A percentile compares a stretch with the other conserved stretches of the same genome.
Conservation (phyloP, 2,329 filamentous ascomycete species). For the Metarhizium album region DNA sequence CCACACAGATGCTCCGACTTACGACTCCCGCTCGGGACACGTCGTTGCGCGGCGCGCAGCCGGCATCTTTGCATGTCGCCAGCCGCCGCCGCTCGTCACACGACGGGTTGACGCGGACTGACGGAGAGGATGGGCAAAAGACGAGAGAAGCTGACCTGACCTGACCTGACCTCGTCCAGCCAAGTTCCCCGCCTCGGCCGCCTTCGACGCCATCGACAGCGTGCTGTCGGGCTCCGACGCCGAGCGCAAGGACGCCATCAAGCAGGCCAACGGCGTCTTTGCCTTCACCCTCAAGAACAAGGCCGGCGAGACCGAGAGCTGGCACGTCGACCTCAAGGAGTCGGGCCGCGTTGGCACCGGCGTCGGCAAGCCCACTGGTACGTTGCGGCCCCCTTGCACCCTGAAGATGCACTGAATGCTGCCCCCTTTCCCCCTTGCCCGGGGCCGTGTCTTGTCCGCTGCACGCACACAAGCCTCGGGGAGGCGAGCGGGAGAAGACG, state of each 20-base stretch:
- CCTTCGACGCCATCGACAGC: conserved; percentile 79
- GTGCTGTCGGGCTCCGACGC: conserved; percentile 57
- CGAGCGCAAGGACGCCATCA: conserved; percentile 79
- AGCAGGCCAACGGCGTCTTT: conserved; percentile 79
- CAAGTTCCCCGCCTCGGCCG: conserved; percentile 79
- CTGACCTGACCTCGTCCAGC: conserved; percentile 33
- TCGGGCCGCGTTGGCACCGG: conserved; percentile 75
- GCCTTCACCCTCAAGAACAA: conserved; percentile 88
- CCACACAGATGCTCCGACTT: no score
- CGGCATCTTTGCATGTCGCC: neutral
- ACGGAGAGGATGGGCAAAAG: no score
- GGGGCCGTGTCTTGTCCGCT: no score
- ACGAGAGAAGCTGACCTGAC: no score
- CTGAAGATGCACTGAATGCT: no score
- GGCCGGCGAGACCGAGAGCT: conserved; percentile 67
- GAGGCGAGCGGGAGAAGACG: neutral
- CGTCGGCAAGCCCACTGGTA: conserved; percentile 70
- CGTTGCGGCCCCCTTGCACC: no score
- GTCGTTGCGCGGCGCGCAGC: neutral
- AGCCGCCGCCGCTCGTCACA: no score
- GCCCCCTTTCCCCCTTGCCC: neutral
- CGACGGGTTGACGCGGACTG: no score
- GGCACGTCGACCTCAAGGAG: conserved; percentile 94
- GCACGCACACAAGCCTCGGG: no score
- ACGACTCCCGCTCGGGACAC: neutral